Evolutionary conservation across 768 basidiomycete genomes (phyloP).

Genomic region (Albatrellus ellisii): DNA sequence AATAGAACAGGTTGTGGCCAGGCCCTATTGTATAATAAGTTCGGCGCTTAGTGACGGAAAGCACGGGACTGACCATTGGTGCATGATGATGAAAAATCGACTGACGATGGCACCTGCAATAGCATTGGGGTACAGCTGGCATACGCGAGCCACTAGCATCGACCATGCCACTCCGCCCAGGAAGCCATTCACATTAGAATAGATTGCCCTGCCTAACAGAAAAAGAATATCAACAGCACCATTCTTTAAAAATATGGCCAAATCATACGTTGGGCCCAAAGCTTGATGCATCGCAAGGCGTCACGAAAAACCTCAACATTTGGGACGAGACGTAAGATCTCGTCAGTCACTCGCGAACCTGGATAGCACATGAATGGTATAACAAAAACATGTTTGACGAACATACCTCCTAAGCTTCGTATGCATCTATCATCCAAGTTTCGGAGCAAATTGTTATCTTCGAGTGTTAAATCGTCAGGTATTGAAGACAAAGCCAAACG

Average conservation of each 20-base stretch:
- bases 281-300: conserved; percentile 87
- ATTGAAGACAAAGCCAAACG: conserved; percentile 76
- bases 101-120: conserved; percentile 92
- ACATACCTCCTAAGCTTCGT: conserved; percentile 79
- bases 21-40: conserved; percentile 41
- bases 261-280: conserved; percentile 88
- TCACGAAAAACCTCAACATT: conserved; percentile 92
- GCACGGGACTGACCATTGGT: conserved; percentile 63
- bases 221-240: not conserved
- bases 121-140: conserved; percentile 94
- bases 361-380: conserved; percentile 3
- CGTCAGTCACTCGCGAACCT: conserved; percentile 95
- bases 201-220: conserved; percentile 76
- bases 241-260: not conserved
- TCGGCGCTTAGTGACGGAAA: not conserved
- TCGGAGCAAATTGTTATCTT: conserved; percentile 83
- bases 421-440: conserved; percentile 93
- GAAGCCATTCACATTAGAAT: conserved; percentile 97
- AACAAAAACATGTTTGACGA: not conserved
- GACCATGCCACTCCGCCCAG: conserved; percentile 98
- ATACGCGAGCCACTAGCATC: conserved; percentile 97
- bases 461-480: conserved; percentile 82
- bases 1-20: conserved; percentile 99
- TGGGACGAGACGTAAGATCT: conserved; percentile 89
- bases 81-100: conserved; percentile 97